Evolutionary conservation across 352 stramenopile species (phyloP).

Genomic region (Albugo candida): DNA sequence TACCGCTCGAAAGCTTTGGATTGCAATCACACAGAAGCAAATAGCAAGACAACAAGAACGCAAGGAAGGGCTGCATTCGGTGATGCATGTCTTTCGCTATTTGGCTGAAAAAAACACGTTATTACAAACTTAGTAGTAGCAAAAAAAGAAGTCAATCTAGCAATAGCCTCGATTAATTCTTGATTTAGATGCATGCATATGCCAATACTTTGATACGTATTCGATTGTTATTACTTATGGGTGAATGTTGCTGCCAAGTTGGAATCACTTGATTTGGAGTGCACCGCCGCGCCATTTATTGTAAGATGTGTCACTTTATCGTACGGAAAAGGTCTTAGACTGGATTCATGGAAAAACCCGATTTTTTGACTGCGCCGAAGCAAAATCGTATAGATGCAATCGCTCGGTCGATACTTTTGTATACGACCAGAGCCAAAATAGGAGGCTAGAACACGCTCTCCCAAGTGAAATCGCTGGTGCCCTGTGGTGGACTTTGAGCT

Average conservation of each 20-base stretch:
- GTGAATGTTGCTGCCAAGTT: conserved; percentile 1
- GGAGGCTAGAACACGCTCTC: conserved; percentile 49
- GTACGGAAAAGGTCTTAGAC: conserved; percentile 50
- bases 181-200: not conserved
- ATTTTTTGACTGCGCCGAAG: conserved; percentile 49
- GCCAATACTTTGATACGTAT: not conserved
- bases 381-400: conserved; percentile 63
- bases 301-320: conserved; percentile 71
- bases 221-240: not conserved
- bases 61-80: not conserved
- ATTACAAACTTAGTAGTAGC: not conserved
- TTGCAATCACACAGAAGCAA: not conserved
- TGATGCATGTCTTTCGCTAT: not conserved
- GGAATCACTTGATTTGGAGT: conserved; percentile 43
- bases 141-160: not conserved
- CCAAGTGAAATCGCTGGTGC: conserved; percentile 27
- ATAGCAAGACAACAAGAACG: not conserved
- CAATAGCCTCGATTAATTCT: not conserved
- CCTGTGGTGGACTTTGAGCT: too few species aligned
- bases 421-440: conserved; percentile 62
- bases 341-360: conserved; percentile 56
- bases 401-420: conserved; percentile 24
- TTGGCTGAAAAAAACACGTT: not conserved
- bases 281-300: conserved; percentile 37
- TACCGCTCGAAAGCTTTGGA: conserved; percentile 43